Base-by-base conservation (phyloP, 768 basidiomycete genomes). In the Russula sp. region DNA sequence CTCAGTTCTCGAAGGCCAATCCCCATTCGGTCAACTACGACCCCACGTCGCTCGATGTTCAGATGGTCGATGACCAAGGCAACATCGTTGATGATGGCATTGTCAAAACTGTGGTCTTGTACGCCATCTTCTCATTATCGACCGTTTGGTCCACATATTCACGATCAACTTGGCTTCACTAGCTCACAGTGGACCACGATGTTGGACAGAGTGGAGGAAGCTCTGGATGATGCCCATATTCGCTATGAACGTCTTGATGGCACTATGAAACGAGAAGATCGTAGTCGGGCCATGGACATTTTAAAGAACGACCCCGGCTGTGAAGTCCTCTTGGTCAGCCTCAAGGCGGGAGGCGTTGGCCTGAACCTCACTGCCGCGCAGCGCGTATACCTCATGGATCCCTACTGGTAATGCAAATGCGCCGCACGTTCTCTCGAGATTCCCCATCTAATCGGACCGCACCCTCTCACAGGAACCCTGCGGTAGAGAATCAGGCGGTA, bases 321-420 rank as follows among this genome's bases (percentile, higher is more conserved):
- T 70, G 97, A 99, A 77, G 92, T 99, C 16, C 79, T 99, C 45
- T 81, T 99, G 36, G 95, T 99, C 69, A 97, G 94, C 71, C 78
- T 98, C 67, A 90, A 96, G 70, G 97, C 97, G 7, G 97, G 97
- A 56, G 97, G 97, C 57, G 97, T 99, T 6, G 97, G 96, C 16
- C 77, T 99, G 59, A 99, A 98, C 73, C 81, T 98, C 48, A 98
- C 96, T 1, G 88, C 93, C 18, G 97, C 96, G 50, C 90, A 87
- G 70, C 90, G 87, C 57, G 94, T 91, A 18, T 98, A 97, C 73
- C 76, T 99, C 46, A 94, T 98, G 85, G 94, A 98, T 75, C 94
- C 94, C 45, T 98, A 97, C 73, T 98, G 94, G 93, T 88, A 70
- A 66, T 76, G 35, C 25, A 36, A 47, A 52, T 22, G 5, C 29